phyloP scores from a whole-genome alignment of 1,284 basidiomycete genomes.

The Ceratobasidium sp. region DNA sequence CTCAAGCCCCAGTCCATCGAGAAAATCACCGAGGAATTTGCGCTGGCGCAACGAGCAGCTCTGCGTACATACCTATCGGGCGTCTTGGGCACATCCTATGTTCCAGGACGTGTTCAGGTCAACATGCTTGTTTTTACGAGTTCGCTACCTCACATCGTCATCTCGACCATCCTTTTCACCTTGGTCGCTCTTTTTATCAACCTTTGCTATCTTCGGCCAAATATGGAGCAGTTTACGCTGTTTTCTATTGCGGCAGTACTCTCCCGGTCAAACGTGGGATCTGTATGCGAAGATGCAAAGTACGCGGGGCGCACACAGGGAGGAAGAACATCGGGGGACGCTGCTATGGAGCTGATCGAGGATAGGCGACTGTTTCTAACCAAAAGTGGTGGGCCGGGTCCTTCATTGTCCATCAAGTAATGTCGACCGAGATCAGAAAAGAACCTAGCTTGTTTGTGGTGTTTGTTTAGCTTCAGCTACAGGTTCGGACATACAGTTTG shows the following conservation, averaged over 20 bases:
- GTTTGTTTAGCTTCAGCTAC: too few relatives aligned
- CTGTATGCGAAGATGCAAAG: conserved; percentile 2
- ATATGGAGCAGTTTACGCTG: conserved; percentile 16
- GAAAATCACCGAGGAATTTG: neutral
- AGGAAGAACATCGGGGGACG: neutral
- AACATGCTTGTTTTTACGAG: conserved; percentile 7
- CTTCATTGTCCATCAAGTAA: conserved; percentile 12
- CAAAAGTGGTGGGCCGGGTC: conserved; percentile 9
- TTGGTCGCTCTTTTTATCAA: conserved; percentile 13
- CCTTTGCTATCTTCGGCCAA: neutral
- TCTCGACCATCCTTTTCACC: too few relatives aligned
- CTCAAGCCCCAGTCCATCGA: conserved; percentile 1
- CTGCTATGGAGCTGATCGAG: neutral
- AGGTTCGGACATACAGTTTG: too few relatives aligned
- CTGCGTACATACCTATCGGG: conserved; percentile 12
- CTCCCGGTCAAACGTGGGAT: neutral
- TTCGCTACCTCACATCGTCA: conserved; percentile 12
- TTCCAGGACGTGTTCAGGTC: conserved; percentile 14
- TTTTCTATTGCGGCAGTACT: conserved; percentile 15
- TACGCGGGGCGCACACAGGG: conserved; percentile 6
- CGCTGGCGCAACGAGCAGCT: conserved; percentile 4
- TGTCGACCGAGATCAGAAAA: too few relatives aligned
- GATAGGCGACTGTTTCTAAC: neutral
- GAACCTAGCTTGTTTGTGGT: too few relatives aligned
- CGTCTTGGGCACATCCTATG: neutral